A percentile compares a stretch with the other conserved stretches of the same genome.
Evolutionary conservation across 257 asterid species (phyloP).

Genomic region (Fraxinus anomala): DNA sequence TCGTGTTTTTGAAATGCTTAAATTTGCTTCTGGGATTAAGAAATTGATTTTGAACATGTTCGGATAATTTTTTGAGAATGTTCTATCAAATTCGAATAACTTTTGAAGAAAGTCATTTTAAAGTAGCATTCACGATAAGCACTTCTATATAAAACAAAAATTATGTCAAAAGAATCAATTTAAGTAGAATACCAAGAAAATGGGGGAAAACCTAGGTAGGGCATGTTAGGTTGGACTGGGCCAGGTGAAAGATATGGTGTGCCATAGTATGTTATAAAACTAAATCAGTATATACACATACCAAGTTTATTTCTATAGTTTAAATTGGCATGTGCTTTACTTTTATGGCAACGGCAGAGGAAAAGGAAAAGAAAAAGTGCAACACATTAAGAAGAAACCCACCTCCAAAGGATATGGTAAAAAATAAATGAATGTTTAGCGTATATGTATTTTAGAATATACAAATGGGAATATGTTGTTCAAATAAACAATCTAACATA

Average conservation of each 20-base stretch:
- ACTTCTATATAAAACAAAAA: too few relatives aligned
- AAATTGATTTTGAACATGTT: too few relatives aligned
- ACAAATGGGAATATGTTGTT: too few relatives aligned
- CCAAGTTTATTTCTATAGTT: conserved; percentile 7
- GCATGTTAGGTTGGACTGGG: conserved; percentile 24
- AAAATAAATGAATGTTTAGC: too few relatives aligned
- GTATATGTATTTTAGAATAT: too few relatives aligned
- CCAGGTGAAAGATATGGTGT: conserved; percentile 34
- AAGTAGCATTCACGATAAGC: too few relatives aligned
- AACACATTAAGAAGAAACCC: not conserved
- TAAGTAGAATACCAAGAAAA: not conserved
- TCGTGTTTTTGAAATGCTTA: too few relatives aligned
- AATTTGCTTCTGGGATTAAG: too few relatives aligned
- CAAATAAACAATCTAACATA: not conserved
- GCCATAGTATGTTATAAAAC: conserved; percentile 8
- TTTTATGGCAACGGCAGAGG: conserved; percentile 1
- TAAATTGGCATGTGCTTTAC: conserved; percentile 35
- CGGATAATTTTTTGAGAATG: too few relatives aligned
- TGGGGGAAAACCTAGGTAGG: conserved; percentile 30
- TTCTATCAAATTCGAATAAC: too few relatives aligned
- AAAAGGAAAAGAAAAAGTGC: not conserved
- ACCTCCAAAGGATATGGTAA: not conserved
- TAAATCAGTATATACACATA: conserved; percentile 5
- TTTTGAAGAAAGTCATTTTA: too few relatives aligned
- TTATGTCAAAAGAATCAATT: too few relatives aligned